Conservation (phyloP, 148 eudicot species). For the Linanthus parryae region DNA sequence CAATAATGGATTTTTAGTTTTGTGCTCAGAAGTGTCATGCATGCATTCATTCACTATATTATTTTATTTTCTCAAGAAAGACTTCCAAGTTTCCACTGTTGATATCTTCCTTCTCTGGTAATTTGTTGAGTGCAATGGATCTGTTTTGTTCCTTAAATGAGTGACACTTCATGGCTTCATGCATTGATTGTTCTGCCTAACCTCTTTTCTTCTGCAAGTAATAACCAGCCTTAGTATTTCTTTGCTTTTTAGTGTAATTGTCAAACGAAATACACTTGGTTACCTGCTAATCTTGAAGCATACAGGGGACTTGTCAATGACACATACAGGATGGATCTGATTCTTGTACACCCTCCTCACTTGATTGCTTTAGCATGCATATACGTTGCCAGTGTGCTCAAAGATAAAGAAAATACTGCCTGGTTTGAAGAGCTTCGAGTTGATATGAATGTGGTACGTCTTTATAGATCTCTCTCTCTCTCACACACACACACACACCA, state of each 20-base stretch:
- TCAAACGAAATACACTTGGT: background rate
- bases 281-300: slow-evolving; percentile 7
- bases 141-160: background rate
- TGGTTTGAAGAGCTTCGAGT: slow-evolving; percentile 99
- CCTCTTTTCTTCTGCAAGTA: background rate
- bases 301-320: slow-evolving; percentile 95
- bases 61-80: background rate
- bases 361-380: slow-evolving; percentile 94
- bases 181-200: background rate
- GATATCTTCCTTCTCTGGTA: background rate
- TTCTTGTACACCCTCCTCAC: slow-evolving; percentile 92
- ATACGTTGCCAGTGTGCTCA: slow-evolving; percentile 81
- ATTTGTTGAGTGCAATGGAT: background rate
- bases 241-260: background rate
- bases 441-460: slow-evolving; percentile 89
- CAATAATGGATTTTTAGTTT: background rate
- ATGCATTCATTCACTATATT: background rate
- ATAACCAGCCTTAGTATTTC: background rate
- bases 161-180: background rate
- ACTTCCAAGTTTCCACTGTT: background rate
- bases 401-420: slow-evolving; percentile 79
- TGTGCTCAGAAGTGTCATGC: background rate
- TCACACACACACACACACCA: no score
- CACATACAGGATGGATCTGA: slow-evolving; percentile 96
- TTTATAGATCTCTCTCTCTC: background rate